Conservation (phyloP, 23 red algal genomes). For the Gracilariopsis chorda region DNA sequence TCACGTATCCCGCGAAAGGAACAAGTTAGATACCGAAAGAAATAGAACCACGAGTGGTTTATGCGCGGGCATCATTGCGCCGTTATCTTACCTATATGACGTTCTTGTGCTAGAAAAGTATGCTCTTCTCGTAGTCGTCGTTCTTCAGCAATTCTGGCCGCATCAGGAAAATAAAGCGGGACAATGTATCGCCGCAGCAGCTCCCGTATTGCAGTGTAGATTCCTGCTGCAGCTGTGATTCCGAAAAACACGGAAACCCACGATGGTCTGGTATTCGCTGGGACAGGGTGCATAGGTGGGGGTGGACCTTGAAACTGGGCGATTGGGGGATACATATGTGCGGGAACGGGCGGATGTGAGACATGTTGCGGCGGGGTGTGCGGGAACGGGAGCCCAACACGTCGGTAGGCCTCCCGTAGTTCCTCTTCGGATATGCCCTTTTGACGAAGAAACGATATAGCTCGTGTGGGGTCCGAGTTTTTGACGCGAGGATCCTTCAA, state of each 20-base stretch:
- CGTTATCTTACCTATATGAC: slow-evolving; percentile 29
- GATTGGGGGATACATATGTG: neutral
- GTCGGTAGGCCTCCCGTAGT: slow-evolving; percentile 56
- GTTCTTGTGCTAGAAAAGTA: slow-evolving; percentile 15
- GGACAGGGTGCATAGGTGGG: neutral
- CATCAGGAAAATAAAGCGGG: slow-evolving; percentile 71
- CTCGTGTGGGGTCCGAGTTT: slow-evolving; percentile 22
- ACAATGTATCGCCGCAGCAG: slow-evolving; percentile 59
- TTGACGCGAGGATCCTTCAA: slow-evolving; percentile 65
- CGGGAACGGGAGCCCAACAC: slow-evolving; percentile 49
- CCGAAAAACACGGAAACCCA: slow-evolving; percentile 45
- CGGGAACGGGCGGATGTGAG: neutral
- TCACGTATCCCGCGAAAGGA: neutral
- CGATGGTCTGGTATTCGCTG: slow-evolving; percentile 5
- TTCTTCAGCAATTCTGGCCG: slow-evolving; percentile 42
- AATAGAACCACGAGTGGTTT: too few relatives aligned
- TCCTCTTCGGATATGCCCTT: slow-evolving; percentile 61
- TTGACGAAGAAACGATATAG: slow-evolving; percentile 34
- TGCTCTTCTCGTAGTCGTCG: slow-evolving; percentile 23
- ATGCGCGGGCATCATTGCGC: too few relatives aligned
- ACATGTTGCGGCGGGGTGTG: neutral
- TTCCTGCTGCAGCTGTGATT: slow-evolving; percentile 47
- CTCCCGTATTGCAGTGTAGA: slow-evolving; percentile 51
- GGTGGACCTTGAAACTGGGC: neutral
- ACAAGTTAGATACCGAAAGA: neutral